Base-by-base conservation (phyloP, 441 rosid species). In the Rhodomyrtus psidioides region DNA sequence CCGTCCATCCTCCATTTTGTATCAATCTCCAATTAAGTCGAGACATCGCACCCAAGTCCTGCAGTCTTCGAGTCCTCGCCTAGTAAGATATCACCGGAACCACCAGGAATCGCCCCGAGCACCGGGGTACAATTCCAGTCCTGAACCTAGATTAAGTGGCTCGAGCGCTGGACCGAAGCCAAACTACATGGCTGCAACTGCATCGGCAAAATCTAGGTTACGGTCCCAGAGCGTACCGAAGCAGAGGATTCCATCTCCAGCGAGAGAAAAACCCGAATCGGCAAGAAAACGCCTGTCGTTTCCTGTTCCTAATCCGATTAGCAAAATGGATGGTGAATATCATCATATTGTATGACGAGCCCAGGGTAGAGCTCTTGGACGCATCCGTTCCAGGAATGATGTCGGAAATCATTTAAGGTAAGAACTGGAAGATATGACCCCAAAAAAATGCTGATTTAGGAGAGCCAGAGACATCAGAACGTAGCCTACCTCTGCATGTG, bases 171-270 rank as follows among this genome's bases (percentile, higher is more conserved):
- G 84, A 82, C 87, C 81, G 82, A 87, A 24, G 59, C 94, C 95
- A 5, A 89, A 87, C 88, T 93, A 93, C 87, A 94, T 92, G 94
- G 90, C 93, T 4, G 89, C 91, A 53, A 94, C 96, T 17, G 93
- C 89, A 57, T 91, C 94, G 4, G 82, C 94, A 70, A 70, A 70
- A 70, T 70, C 79, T 39, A 70, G 79, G 49, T 12, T 21, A 10
- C 51, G 49, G 5, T 39, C 79, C 79, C n/a, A 70, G 49, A 70
- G 79, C 79, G 16, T 49, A 39, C 79, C 79, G 3, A 70, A 15
- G 79, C 79, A 39, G 51, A 70, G 51, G 49, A 39, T 70, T 70
- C 79, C 79, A 39, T 21, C 51, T 70, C 79, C n/a, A 70, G 24
- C 3, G n/a, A 39, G 79, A 34, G 79, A 70, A 39, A 70, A n/a